Percentiles rank a stretch among this genome's conserved stretches.
phyloP scores from a whole-genome alignment of 805 yeast genomes.

The Saccharomyces eubayanus region DNA sequence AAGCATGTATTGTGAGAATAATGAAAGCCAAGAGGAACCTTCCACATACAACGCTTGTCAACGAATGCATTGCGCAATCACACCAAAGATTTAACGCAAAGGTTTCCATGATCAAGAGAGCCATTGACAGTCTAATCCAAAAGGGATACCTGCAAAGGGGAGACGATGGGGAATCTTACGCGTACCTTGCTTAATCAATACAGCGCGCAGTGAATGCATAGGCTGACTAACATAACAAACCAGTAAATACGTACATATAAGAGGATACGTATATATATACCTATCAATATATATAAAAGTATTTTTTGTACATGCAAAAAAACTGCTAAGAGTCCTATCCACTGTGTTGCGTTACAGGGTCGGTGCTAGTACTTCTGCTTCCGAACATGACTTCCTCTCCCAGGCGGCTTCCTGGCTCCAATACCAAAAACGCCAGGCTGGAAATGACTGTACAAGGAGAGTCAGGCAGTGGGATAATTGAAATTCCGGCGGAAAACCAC shows the following conservation, averaged over 20 bases:
- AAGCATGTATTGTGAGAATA: conserved; percentile 90
- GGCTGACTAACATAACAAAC: not conserved
- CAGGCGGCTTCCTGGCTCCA: not conserved
- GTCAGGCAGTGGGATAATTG: not conserved
- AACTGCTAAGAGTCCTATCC: not conserved
- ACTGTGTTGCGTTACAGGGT: not conserved
- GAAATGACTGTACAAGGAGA: not conserved
- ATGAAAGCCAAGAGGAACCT: conserved; percentile 87
- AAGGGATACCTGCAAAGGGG: conserved; percentile 76
- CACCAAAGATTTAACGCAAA: conserved; percentile 75
- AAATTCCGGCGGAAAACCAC: not conserved
- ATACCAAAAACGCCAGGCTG: not conserved
- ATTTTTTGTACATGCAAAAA: not conserved
- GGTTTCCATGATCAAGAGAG: conserved; percentile 76
- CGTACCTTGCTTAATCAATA: conserved; percentile 59
- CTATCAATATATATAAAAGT: not conserved
- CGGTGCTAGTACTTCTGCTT: not conserved
- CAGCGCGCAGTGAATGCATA: not conserved
- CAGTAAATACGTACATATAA: not conserved
- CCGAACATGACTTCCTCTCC: not conserved
- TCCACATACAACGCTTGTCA: conserved; percentile 70
- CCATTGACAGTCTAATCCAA: conserved; percentile 77
- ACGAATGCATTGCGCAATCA: conserved; percentile 82
- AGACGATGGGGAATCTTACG: conserved; percentile 63
- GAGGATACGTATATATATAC: not conserved